These are phyloP conservation scores for Sporobolomyces phaffii DNA, from an alignment of 768 basidiomycete species.

Conservation along the genomic window DNA sequence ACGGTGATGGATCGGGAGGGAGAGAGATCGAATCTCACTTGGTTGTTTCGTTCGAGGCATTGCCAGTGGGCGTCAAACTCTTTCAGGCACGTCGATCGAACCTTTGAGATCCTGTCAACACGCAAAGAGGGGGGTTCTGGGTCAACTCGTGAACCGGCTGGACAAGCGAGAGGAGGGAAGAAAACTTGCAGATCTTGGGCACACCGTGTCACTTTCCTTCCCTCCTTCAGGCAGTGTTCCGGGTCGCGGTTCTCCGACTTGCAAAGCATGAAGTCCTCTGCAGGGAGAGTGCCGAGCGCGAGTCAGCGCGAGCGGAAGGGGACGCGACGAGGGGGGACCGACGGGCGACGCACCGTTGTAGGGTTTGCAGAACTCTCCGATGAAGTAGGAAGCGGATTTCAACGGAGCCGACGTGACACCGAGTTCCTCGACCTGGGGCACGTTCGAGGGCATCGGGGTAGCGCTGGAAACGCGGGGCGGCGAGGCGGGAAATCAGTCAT, in stretches of 20 bases:
- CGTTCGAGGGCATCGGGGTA: slow-evolving; percentile 47
- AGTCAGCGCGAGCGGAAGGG: neutral
- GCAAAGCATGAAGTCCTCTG: slow-evolving; percentile 96
- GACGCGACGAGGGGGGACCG: neutral
- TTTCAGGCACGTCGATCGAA: slow-evolving; percentile 80
- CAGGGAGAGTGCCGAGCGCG: neutral
- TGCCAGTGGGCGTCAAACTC: slow-evolving; percentile 90
- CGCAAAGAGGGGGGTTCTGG: neutral
- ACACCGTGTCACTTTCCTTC: slow-evolving; percentile 89
- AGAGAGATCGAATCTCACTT: slow-evolving; percentile 57
- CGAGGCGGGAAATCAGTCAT: neutral
- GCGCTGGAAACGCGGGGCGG: slow-evolving; percentile 30
- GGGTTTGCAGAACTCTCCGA: slow-evolving; percentile 90
- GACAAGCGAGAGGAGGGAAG: neutral
- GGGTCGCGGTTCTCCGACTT: slow-evolving; percentile 86
- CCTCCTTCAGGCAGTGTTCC: slow-evolving; percentile 89
- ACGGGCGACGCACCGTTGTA: slow-evolving; percentile 68
- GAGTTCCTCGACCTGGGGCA: slow-evolving; percentile 79
- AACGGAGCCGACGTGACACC: slow-evolving; percentile 85
- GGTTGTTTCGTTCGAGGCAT: slow-evolving; percentile 90
- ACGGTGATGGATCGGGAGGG: neutral
- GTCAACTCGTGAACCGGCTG: neutral
- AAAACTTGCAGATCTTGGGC: slow-evolving; percentile 74
- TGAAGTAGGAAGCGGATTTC: slow-evolving; percentile 94
- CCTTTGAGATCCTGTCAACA: slow-evolving; percentile 69